Evolutionary conservation across 2,329 filamentous ascomycete species (phyloP).

Genomic region (Xylariaceae sp.): DNA sequence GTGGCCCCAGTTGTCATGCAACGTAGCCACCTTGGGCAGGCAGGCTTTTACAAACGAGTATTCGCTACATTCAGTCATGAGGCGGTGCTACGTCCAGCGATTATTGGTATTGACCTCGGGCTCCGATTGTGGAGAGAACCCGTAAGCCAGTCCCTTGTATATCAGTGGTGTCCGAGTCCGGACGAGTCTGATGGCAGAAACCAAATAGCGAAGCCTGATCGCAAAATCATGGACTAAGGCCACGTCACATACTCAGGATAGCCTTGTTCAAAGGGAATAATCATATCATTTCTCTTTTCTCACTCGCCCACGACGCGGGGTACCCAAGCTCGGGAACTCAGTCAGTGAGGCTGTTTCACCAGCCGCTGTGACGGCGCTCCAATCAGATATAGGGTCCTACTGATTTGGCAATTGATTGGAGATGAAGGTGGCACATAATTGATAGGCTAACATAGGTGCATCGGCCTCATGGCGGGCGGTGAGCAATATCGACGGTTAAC

Average conservation of each 20-base stretch:
- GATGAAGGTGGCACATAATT: conserved; percentile 10
- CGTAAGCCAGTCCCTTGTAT: too few species aligned
- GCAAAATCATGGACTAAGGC: background rate
- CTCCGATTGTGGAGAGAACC: too few species aligned
- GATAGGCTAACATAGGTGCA: too few species aligned
- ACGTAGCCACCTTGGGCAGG: background rate
- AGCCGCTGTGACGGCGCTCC: background rate
- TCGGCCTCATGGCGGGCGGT: too few species aligned
- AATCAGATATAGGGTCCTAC: background rate
- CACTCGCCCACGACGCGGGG: conserved; percentile 2
- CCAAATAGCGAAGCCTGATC: conserved; percentile 10
- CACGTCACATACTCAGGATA: background rate
- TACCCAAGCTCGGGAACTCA: conserved; percentile 8
- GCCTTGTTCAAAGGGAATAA: background rate
- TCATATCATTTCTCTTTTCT: background rate
- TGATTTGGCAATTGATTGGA: conserved; percentile 10
- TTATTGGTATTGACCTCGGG: background rate
- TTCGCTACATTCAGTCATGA: background rate
- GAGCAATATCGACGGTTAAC: too few species aligned
- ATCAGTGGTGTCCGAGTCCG: background rate
- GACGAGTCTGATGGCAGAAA: background rate
- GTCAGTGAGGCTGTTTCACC: conserved; percentile 17
- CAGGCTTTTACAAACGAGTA: background rate
- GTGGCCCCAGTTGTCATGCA: conserved; percentile 4
- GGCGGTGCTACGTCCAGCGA: background rate